phyloP scores from a whole-genome alignment of 2,329 filamentous ascomycete genomes.

The Talaromyces sp. region DNA sequence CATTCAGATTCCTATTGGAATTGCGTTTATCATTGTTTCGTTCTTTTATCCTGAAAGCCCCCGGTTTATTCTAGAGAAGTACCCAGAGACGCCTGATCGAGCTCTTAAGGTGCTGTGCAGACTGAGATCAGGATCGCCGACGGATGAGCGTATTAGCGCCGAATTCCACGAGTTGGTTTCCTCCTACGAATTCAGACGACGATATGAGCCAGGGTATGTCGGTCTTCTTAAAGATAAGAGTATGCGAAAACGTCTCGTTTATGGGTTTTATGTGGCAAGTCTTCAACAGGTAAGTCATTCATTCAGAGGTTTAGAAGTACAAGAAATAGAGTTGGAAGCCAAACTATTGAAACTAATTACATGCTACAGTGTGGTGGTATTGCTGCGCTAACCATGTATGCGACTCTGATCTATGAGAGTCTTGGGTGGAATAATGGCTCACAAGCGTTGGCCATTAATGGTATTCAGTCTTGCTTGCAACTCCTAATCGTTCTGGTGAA shows the following conservation, averaged over 20 bases:
- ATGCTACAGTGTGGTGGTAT: constrained; percentile 28
- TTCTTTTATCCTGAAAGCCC: constrained; percentile 46
- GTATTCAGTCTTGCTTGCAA: constrained; percentile 42
- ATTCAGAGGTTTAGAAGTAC: not conserved
- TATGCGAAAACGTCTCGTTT: constrained; percentile 42
- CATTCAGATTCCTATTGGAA: constrained; percentile 47
- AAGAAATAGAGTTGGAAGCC: not conserved
- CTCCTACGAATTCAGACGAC: constrained; percentile 36
- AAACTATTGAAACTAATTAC: not conserved
- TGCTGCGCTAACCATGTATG: constrained; percentile 43
- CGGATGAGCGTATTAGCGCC: constrained; percentile 32
- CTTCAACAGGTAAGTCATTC: constrained; percentile 29
- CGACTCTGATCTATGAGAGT: constrained; percentile 42
- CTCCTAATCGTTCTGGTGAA: constrained; percentile 45
- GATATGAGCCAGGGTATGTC: constrained; percentile 35
- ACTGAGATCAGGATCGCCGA: constrained; percentile 33
- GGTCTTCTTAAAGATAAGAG: constrained; percentile 29
- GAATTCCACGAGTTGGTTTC: constrained; percentile 46
- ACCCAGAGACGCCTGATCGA: constrained; percentile 36
- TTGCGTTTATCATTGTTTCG: constrained; percentile 38
- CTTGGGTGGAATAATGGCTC: constrained; percentile 42
- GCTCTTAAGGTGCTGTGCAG: constrained; percentile 35
- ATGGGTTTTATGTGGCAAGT: constrained; percentile 41
- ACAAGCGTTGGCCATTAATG: constrained; percentile 43
- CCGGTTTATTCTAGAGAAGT: constrained; percentile 39